These are phyloP conservation scores for Aspergillus pseudoglaucus DNA, from an alignment of 2,329 filamentous ascomycete genomes.

Conservation along the genomic window DNA sequence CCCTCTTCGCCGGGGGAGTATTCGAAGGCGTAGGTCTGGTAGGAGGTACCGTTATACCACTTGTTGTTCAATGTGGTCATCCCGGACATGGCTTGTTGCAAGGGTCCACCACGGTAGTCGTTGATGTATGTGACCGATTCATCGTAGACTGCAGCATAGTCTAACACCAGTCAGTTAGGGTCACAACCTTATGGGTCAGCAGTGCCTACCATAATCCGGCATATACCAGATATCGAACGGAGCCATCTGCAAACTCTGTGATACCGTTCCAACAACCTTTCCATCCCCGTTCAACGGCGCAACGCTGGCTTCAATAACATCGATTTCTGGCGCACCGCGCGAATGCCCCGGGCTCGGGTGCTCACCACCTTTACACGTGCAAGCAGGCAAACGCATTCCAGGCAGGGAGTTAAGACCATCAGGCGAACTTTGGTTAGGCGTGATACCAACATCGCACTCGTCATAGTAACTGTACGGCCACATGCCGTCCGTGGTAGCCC, in stretches of 20 bases:
- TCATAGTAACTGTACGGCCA: conserved; percentile 70
- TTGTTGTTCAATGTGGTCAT: conserved; percentile 57
- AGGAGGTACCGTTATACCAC: conserved; percentile 60
- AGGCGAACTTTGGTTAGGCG: conserved; percentile 61
- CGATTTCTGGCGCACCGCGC: conserved; percentile 64
- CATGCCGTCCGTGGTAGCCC: conserved; percentile 63
- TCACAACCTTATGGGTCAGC: not conserved
- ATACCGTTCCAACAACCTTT: conserved; percentile 53
- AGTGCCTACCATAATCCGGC: conserved; percentile 48
- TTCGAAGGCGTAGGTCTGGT: conserved; percentile 59
- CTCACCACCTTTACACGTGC: conserved; percentile 58
- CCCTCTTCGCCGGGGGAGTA: conserved; percentile 55
- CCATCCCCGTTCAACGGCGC: conserved; percentile 43
- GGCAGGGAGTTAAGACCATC: conserved; percentile 62
- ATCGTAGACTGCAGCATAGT: conserved; percentile 62
- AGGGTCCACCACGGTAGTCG: conserved; percentile 54
- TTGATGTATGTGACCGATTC: conserved; percentile 52
- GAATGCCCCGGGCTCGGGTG: conserved; percentile 61
- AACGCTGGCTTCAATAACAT: conserved; percentile 64
- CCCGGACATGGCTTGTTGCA: conserved; percentile 58
- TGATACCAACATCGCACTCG: conserved; percentile 63
- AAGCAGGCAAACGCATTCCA: conserved; percentile 64
- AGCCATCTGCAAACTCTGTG: conserved; percentile 61
- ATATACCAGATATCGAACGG: conserved; percentile 67
- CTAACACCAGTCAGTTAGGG: conserved; percentile 14